A percentile compares a stretch with the other conserved stretches of the same genome.
Conservation (phyloP, 257 asterid species). For the Scutellaria barbata region DNA sequence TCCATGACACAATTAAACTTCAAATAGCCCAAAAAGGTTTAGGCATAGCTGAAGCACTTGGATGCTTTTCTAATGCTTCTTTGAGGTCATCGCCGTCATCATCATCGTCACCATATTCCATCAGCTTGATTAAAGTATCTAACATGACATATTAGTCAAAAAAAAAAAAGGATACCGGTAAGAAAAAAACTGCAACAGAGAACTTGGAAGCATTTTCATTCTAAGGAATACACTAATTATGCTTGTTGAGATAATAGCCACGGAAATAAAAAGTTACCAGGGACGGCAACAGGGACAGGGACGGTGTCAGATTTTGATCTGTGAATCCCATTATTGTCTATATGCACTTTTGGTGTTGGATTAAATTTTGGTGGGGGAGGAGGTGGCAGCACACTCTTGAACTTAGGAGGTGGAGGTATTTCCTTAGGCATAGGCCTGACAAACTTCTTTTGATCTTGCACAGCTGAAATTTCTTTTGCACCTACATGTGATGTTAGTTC, state of each 20-base stretch:
- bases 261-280: slow-evolving; percentile 53
- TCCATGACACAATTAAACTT: neutral
- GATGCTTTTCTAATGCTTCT: slow-evolving; percentile 39
- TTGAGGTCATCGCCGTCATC: slow-evolving; percentile 50
- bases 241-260: slow-evolving; percentile 3
- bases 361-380: slow-evolving; percentile 70
- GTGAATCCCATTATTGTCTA: slow-evolving; percentile 35
- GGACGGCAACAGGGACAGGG: slow-evolving; percentile 48
- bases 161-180: neutral
- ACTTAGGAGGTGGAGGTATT: slow-evolving; percentile 58
- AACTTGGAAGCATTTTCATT: neutral
- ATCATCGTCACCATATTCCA: slow-evolving; percentile 83
- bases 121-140: slow-evolving; percentile 82
- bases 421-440: slow-evolving; percentile 45
- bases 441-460: slow-evolving; percentile 46
- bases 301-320: slow-evolving; percentile 48
- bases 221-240: neutral
- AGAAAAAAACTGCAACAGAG: neutral
- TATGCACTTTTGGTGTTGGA: slow-evolving; percentile 44
- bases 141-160: slow-evolving; percentile 5
- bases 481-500: slow-evolving; percentile 74
- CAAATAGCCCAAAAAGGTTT: slow-evolving; percentile 87
- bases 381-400: slow-evolving; percentile 42
- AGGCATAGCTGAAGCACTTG: slow-evolving; percentile 38
- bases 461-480: slow-evolving; percentile 47